Evolutionary conservation across 306 rosid genomes (phyloP).

Genomic region (Macrotyloma uniflorum): DNA sequence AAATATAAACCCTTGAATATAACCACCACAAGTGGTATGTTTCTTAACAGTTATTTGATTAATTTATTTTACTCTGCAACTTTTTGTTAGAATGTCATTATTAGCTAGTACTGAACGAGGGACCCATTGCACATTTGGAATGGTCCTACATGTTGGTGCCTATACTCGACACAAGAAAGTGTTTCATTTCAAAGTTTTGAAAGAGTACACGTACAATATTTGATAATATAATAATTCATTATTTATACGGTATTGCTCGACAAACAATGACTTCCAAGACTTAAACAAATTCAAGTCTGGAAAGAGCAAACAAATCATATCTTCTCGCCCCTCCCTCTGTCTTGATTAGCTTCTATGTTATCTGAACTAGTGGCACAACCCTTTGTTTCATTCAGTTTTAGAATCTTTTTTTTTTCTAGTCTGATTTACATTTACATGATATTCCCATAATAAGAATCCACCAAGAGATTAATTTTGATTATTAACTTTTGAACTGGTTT

Average conservation of each 20-base stretch:
- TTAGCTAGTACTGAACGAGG: conserved; percentile 45
- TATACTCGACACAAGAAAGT: conserved; percentile 54
- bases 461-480: conserved; percentile 25
- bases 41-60: not conserved
- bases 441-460: conserved; percentile 37
- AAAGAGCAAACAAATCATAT: conserved; percentile 39
- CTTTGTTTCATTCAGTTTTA: conserved; percentile 54
- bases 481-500: not conserved
- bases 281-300: conserved; percentile 47
- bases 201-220: conserved; percentile 33
- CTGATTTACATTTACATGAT: conserved; percentile 39
- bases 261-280: conserved; percentile 52
- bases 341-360: conserved; percentile 38
- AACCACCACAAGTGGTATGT: not conserved
- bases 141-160: conserved; percentile 72
- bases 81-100: conserved; percentile 62
- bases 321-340: conserved; percentile 20
- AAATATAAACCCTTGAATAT: not conserved
- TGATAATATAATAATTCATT: conserved; percentile 34
- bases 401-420: conserved; percentile 38
- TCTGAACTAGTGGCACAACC: conserved; percentile 37
- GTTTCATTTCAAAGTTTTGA: conserved; percentile 40
- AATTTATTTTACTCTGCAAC: not conserved
- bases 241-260: conserved; percentile 53
- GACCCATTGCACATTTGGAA: conserved; percentile 50